Percentiles rank a stretch among this genome's conserved stretches.
These are phyloP conservation scores for Penicillium diatomitis DNA, from an alignment of 495 filamentous ascomycete genomes.

Conservation along the genomic window DNA sequence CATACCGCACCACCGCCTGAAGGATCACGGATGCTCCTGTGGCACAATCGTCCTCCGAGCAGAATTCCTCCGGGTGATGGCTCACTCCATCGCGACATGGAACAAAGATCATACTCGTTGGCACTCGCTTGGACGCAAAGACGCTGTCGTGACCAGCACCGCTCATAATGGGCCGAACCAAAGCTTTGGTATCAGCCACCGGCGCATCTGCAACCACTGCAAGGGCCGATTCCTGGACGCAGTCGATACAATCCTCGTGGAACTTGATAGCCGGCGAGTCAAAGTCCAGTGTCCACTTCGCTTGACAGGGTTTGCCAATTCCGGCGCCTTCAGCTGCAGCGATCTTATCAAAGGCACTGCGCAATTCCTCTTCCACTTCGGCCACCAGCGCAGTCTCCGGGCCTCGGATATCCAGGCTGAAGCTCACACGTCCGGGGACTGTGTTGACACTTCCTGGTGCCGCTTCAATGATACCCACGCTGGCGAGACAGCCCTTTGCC, in stretches of 20 bases:
- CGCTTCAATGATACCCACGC: slow-evolving; percentile 60
- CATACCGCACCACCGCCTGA: slow-evolving; percentile 52
- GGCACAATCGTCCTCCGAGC: slow-evolving; percentile 52
- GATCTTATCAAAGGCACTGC: slow-evolving; percentile 46
- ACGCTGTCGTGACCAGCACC: slow-evolving; percentile 58
- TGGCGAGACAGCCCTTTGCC: slow-evolving; percentile 48
- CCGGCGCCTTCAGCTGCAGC: slow-evolving; percentile 42
- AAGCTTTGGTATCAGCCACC: slow-evolving; percentile 29
- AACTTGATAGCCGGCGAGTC: slow-evolving; percentile 59
- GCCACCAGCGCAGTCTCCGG: slow-evolving; percentile 48
- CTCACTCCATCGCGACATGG: slow-evolving; percentile 56
- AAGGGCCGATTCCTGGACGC: slow-evolving; percentile 52
- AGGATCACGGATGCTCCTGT: slow-evolving; percentile 53
- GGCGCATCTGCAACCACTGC: slow-evolving; percentile 41
- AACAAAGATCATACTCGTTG: slow-evolving; percentile 61
- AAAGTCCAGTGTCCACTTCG: slow-evolving; percentile 52
- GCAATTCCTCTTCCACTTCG: slow-evolving; percentile 45
- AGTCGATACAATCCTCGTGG: slow-evolving; percentile 58
- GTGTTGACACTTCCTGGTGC: slow-evolving; percentile 67
- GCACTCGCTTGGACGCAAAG: slow-evolving; percentile 49
- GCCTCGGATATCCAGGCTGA: slow-evolving; percentile 64
- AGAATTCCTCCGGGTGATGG: slow-evolving; percentile 57
- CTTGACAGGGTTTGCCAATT: slow-evolving; percentile 44
- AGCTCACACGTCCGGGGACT: slow-evolving; percentile 58
- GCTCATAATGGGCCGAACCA: slow-evolving; percentile 43